Base-by-base conservation (phyloP, 257 asterid species). In the Orobanche coerulescens region DNA sequence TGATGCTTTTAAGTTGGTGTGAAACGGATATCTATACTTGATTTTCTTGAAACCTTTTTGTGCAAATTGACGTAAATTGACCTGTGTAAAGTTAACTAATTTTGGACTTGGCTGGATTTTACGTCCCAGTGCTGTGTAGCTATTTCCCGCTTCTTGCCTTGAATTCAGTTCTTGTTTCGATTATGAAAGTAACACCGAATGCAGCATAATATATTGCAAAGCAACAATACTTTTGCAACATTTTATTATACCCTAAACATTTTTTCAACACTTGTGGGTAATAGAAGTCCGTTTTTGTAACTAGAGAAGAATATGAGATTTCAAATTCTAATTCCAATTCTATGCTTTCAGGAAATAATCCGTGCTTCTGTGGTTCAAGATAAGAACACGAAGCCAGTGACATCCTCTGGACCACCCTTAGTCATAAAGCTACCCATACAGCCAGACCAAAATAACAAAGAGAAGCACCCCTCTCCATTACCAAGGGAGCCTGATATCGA, bases 321-420 rank as follows among this genome's bases (percentile, higher is more conserved):
- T 22, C 19, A 37, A 24, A 18, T 61, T 59, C 62, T 57, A 36
- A 72, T 54, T 70, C 53, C 49, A 54, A 54, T 57, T 42, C 58
- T 34, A 6, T 73, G 48, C 70, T 76, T 76, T 68, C 97, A 92
- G 99, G 96, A 83, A 62, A 76, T 89, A 52, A 80, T 93, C 60
- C 95, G 97, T 40, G 84, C 95, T 64, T 93, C 99, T 25, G 77
- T 93, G 59, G 68, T 50, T 46, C 96, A 81, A 76, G 95, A 84
- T 53, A 79, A 83, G 74, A 78, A 76, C 77, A 71, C 78, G 15
- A 79, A 62, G 59, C 86, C 78, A 56, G 40, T 43, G 47, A 55
- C 79, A 57, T 65, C 94, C 24, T 25, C 82, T 9, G 78, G 75
- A 43, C 82, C 85, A 40, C 71, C 95, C 67, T 76, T 84, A 30